Evolutionary conservation across 306 rosid species (phyloP).

Genomic region (Gleditsia sinensis): DNA sequence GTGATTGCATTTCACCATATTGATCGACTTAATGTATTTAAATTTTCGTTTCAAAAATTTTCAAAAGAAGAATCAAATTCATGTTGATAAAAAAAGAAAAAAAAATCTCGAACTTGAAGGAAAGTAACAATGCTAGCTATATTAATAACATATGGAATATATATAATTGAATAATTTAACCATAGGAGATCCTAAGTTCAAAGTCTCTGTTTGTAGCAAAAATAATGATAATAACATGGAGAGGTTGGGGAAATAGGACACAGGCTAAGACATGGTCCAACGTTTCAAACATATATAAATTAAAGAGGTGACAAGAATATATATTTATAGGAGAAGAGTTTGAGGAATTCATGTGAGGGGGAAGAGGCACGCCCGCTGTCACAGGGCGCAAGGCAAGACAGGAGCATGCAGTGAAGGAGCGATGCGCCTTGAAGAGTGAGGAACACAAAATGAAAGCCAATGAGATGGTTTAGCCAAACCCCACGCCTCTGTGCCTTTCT

Average conservation of each 20-base stretch:
- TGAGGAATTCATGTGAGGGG: slow-evolving; percentile 10
- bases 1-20: no score
- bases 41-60: no score
- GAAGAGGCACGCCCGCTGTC: slow-evolving; percentile 20
- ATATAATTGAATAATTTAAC: no score
- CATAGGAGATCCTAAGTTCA: no score
- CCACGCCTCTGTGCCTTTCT: background rate
- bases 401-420: background rate
- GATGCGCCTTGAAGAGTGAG: slow-evolving; percentile 19
- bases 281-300: background rate
- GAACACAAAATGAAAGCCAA: slow-evolving; percentile 7
- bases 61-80: no score
- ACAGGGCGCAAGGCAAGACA: slow-evolving; percentile 3
- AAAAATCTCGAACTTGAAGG: no score
- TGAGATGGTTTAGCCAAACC: slow-evolving; percentile 3
- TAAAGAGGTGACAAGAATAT: no score
- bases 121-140: no score
- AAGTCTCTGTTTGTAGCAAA: no score
- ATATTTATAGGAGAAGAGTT: background rate
- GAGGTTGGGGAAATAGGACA: slow-evolving; percentile 11
- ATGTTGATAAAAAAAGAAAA: no score
- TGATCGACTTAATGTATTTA: no score
- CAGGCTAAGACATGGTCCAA: background rate
- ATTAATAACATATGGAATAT: no score
- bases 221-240: background rate